A percentile compares a stretch with the other conserved stretches of the same genome.
phyloP scores from a whole-genome alignment of 805 yeast species.

The Kuraishia cidri region DNA sequence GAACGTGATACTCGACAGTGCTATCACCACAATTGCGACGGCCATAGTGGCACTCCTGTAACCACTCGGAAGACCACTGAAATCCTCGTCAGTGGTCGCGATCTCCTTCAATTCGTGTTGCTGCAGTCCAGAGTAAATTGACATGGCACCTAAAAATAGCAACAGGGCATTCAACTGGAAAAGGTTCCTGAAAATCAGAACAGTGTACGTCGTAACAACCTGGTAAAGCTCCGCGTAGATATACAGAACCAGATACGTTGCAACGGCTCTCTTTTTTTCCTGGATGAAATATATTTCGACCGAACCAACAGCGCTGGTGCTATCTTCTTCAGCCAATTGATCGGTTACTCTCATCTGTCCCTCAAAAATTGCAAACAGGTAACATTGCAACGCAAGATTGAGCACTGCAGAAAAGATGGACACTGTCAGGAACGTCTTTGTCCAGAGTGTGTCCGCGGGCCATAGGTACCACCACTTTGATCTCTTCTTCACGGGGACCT shows the following conservation, averaged over 20 bases:
- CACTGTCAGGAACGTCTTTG: constrained; percentile 19
- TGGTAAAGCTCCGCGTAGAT: constrained; percentile 34
- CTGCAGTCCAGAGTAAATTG: constrained; percentile 35
- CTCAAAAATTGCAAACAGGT: constrained; percentile 26
- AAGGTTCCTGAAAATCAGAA: constrained; percentile 25
- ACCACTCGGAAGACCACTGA: constrained; percentile 6
- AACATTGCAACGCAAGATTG: constrained; percentile 25
- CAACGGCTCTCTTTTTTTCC: constrained; percentile 9
- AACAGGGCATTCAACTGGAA: constrained; percentile 25
- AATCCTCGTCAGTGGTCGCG: constrained; percentile 8
- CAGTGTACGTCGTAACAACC: constrained; percentile 23
- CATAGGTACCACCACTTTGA: too few species aligned
- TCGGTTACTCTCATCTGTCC: constrained; percentile 1
- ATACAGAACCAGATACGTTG: constrained; percentile 30
- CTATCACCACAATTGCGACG: constrained; percentile 28
- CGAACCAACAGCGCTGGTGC: constrained; percentile 17
- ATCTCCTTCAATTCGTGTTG: constrained; percentile 22
- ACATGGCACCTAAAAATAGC: constrained; percentile 28
- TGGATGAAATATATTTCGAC: too few species aligned
- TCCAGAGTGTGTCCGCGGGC: too few species aligned
- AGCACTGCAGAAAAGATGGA: constrained; percentile 25
- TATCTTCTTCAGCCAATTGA: constrained; percentile 10
- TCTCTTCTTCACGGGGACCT: too few species aligned
- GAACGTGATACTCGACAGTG: constrained; percentile 22
- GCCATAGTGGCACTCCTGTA: constrained; percentile 25